phyloP scores from a whole-genome alignment of 305 asterid species.

The Fraxinus dipetala region DNA sequence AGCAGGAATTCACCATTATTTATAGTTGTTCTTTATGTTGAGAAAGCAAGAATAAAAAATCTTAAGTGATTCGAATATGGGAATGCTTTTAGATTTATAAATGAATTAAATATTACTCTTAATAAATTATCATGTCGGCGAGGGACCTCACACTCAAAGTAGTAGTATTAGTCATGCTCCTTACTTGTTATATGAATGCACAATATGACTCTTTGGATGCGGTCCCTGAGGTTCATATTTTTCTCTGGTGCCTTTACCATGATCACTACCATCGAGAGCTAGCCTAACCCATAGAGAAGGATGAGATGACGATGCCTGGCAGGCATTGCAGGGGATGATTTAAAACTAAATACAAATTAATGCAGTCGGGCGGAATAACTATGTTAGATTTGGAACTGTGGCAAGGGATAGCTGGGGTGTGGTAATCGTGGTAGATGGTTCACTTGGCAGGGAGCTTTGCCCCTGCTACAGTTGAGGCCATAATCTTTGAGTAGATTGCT shows the following conservation, averaged over 20 bases:
- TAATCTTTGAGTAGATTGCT: too few species aligned
- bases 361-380: neutral
- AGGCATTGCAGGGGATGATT: neutral
- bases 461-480: neutral
- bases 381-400: neutral
- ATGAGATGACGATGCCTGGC: neutral
- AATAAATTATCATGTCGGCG: neutral
- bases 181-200: neutral
- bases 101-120: neutral
- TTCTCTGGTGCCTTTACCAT: neutral
- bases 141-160: neutral
- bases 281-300: neutral
- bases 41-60: neutral
- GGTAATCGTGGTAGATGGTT: neutral
- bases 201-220: neutral
- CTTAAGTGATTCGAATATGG: neutral
- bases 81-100: neutral
- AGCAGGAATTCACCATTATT: neutral
- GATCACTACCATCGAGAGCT: neutral
- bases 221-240: too few species aligned
- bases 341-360: neutral
- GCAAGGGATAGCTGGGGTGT: neutral
- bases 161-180: neutral
- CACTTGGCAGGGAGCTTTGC: neutral
- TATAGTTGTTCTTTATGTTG: neutral